Evolutionary conservation across 768 basidiomycete genomes (phyloP), one percentile per base, ranked within the genome.

Genomic region (Hypholoma sublateritium): DNA sequence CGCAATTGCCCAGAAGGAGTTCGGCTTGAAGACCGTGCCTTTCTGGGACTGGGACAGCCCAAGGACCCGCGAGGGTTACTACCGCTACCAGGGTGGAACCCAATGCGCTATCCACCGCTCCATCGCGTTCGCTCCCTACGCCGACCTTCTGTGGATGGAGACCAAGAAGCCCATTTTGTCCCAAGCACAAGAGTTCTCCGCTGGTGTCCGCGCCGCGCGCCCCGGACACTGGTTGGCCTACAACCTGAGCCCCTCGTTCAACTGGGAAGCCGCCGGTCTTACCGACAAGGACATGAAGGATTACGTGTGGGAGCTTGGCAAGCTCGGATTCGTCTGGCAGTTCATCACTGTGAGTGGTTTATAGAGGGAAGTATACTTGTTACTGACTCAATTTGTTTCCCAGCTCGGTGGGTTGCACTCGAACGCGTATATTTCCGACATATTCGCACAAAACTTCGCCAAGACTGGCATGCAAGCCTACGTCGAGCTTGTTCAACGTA

Each of bases 381-480:
- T 14, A 32, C 57, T 53, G 13, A 50, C 16, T 45, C 19, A 6
- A 25, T 53, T 43, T 17, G 39, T 35, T 47, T 59, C 34, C 14
- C 67, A 97, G 95, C 91, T 99, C 59, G 97, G 85, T 43, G 97
- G 97, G 56, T 80, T 99, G 42, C 97, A 99, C 71, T 96, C 95
- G 58, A 99, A 97, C 73, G 97, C 89, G 28, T 96, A 94, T 72
- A 98, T 98, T 69, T 93, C 88, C 63, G 95, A 98, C 70, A 74
- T 89, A 21, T 98, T 99, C 71, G 96, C 97, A 3, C 72, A 84
- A 63, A 82, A 89, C 51, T 98, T 86, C 69, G 89, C 93, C 36
- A 88, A 87, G 72, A 95, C 96, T 60, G 97, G 96, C 41, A 99
- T 99, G 97, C 95, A 98, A 72, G 97, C 97, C 1, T 99, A 98